A percentile compares a stretch with the other conserved stretches of the same genome.
Evolutionary conservation across 2,329 filamentous ascomycete genomes (phyloP).

Genomic region (Berkeleyomyces rouxiae): DNA sequence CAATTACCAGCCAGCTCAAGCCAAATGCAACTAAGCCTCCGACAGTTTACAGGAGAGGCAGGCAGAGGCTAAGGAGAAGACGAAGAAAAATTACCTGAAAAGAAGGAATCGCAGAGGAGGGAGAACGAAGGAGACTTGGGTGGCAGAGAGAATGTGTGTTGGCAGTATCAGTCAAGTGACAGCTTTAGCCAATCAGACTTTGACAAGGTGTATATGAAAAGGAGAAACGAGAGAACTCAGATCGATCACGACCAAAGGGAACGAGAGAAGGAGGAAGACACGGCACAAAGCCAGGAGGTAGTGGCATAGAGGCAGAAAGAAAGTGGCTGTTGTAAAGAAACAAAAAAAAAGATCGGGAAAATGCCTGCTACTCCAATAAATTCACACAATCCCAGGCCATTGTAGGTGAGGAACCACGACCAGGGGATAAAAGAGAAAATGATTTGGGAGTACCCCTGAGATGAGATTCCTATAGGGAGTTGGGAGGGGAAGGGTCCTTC

Average conservation of each 20-base stretch:
- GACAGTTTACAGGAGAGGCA: neutral
- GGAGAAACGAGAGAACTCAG: slow-evolving; percentile 1
- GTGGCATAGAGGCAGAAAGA: neutral
- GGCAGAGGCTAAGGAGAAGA: neutral
- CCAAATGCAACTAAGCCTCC: neutral
- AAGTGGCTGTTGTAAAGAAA: neutral
- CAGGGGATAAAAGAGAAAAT: neutral
- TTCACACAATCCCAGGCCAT: neutral
- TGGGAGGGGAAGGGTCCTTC: neutral
- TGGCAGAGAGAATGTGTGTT: neutral
- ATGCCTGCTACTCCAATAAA: slow-evolving; percentile 1
- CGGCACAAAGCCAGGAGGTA: slow-evolving; percentile 1
- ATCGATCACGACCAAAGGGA: neutral
- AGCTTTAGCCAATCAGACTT: neutral
- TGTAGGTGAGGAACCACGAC: neutral
- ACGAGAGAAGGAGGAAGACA: neutral
- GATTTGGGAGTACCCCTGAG: neutral
- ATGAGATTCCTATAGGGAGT: neutral
- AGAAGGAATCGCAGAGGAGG: slow-evolving; percentile 3
- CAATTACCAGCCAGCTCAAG: neutral
- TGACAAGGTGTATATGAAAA: neutral
- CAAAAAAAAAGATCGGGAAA: neutral
- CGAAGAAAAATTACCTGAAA: neutral
- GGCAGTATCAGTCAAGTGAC: neutral
- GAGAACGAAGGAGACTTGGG: neutral